phyloP scores from a whole-genome alignment of 208 protist species.

The Leishmania tropica region DNA sequence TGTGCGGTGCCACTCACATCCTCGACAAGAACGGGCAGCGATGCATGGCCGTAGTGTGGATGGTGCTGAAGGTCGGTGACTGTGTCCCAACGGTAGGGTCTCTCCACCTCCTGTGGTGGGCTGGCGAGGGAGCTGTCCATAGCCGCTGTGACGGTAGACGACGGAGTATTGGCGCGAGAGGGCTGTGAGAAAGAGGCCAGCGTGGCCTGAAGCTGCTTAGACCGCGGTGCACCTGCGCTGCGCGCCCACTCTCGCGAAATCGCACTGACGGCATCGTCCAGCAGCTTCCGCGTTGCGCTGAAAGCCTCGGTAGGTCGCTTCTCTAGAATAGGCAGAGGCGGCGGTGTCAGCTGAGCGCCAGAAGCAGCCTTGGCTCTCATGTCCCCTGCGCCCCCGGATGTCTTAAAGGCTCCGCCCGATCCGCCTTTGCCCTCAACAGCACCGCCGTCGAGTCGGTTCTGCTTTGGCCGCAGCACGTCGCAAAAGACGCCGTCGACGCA shows the following conservation, averaged over 20 bases:
- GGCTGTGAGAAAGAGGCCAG: background rate
- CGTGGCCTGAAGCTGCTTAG: slow-evolving; percentile 2
- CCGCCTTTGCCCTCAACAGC: background rate
- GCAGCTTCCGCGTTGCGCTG: slow-evolving; percentile 22
- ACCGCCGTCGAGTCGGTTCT: background rate
- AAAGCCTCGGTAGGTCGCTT: slow-evolving; percentile 14
- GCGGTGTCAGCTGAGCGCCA: slow-evolving; percentile 8
- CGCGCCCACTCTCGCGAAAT: slow-evolving; percentile 24
- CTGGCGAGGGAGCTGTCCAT: background rate
- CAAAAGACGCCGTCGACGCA: slow-evolving; percentile 10
- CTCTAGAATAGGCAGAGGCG: slow-evolving; percentile 14
- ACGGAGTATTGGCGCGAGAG: background rate
- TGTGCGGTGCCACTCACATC: slow-evolving; percentile 43
- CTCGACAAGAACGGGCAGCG: slow-evolving; percentile 35
- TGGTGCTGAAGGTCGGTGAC: slow-evolving; percentile 9
- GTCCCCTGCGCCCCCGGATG: background rate
- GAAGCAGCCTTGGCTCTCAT: background rate
- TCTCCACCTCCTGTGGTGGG: background rate
- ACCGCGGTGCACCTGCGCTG: slow-evolving; percentile 3
- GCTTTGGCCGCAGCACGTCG: slow-evolving; percentile 19
- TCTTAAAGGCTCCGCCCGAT: background rate
- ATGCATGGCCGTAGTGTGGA: slow-evolving; percentile 22
- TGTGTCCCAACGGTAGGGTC: background rate
- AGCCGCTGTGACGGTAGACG: background rate
- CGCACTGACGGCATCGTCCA: slow-evolving; percentile 26